Evolutionary conservation across 148 eudicot species (phyloP), one percentile per base, ranked within the genome.

Genomic region (Salicornia ramosissima): DNA sequence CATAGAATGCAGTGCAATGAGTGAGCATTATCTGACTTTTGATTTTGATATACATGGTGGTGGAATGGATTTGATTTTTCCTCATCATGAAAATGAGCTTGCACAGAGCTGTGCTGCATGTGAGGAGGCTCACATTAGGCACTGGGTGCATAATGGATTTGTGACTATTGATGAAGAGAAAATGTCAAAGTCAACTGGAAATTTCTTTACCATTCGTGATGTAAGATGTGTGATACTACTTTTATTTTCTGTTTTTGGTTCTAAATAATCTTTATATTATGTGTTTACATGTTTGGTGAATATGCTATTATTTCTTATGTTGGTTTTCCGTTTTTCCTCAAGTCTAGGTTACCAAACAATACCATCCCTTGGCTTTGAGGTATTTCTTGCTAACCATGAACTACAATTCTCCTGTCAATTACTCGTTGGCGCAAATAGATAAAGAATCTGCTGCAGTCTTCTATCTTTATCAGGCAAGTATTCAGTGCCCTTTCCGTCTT

Each of bases 1-100:
- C 79, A 93, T 93, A 47, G 98, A 93, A 76, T 93, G 98, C 88
- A 88, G 95, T 84, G 96, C 98, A 50, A 93, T 93, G 98, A 93
- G 96, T 80, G 86, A 87, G 57, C 77, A 79, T 26, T 90, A 90
- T 76, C 82, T 93, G 51, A 79, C 88, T 42, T 71, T 58, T 59
- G 74, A 83, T 33, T 93, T 93, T 80, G 96, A 93, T 68, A 86
- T 93, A 64, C 98, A 93, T 80, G 98, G 96, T 72, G 98, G 98
- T 76, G 96, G 98, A 58, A 77, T 79, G 87, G 98, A 90, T 84
- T 81, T 93, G 64, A 81, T 79, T 10, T 93, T 93, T 73, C 98
- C 96, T 3, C 98, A 93, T 69, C 98, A 93, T 70, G 98, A 93
- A 71, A 90, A 93, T 79, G 98, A 93, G 80, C 80, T 90, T 71